Base-by-base conservation (phyloP, 306 rosid genomes). In the Acmispon strigosus region DNA sequence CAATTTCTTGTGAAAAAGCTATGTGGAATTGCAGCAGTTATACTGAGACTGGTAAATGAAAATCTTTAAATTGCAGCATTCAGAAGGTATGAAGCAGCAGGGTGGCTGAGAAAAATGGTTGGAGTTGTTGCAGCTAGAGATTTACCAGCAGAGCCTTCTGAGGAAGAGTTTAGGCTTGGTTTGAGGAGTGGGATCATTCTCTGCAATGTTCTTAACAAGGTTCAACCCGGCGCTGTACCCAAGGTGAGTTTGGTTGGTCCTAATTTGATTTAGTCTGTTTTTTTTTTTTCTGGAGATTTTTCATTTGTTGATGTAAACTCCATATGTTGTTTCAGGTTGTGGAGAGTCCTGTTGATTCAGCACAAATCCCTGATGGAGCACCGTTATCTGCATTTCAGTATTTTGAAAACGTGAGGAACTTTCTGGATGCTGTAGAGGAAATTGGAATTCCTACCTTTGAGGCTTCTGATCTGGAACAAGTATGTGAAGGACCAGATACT, bases 51-150 rank as follows among this genome's bases (percentile, higher is more conserved):
- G 34, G 34, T 2, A 27, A 27, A 27, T 27, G 68, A 34, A 24
- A 69, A 17, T 20, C 2, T 76, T 66, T 53, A 12, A 55, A 18
- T 34, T 84, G 73, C 78, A 93, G 98, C 94, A 48, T 86, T 84
- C 3, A 90, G 98, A 80, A 88, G 98, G 70, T 76, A 84, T 56
- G 97, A 93, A 66, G 98, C 98, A 5, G 97, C 97, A 9, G 97
- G 96, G 74, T 93, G 98, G 98, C 81, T 93, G 66, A 86, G 98
- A 27, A 93, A 89, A 90, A 86, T 81, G 97, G 82, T 89, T 20
- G 98, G 98, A 64, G 96, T 93, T 8, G 98, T 93, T 18, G 98
- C 86, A n/a, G 98, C 96, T 20, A 93, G 87, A 73, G 97, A 93
- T 77, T 83, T 93, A 66, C 98, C 98, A 0, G 98, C 97, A 22